Evolutionary conservation across 441 rosid species (phyloP), one percentile per base, ranked within the genome.

Genomic region (Bruguiera hainesii): DNA sequence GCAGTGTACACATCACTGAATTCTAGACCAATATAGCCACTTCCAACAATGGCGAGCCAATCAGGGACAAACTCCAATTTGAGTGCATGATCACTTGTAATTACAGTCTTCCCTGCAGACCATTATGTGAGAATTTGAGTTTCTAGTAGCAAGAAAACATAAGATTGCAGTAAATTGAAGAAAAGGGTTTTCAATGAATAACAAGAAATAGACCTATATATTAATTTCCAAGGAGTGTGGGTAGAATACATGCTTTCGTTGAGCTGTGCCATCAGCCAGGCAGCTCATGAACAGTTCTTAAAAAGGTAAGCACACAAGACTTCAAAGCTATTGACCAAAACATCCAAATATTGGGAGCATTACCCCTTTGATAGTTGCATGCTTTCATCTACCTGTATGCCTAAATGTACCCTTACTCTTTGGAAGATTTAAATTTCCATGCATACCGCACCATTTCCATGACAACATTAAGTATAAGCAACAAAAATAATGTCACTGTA

Each of bases 1-100:
- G 99, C 99, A 66, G 99, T 94, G 78, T 91, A 94, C 42, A 94
- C 99, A 79, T 94, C 99, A 77, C 99, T 91, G 76, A 94, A 94
- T 85, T 91, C 98, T 25, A 94, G 96, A 76, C 99, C 99, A 74
- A 94, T 94, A 73, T 94, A 94, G 69, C 99, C 99, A 82, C 98
- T 94, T 75, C 99, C 99, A 18, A 94, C 91, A 53, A 94, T 94
- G 7, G 96, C 97, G 74, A 94, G 88, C 99, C 99, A 94, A 55
- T 91, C 97, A 59, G 99, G 99, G 57, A 94, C 97, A 67, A 66
- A 73, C 85, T 94, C 99, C 84, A 94, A 78, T 59, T 94, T 94
- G 64, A 94, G 87, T 8, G 99, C 99, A 84, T 94, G 98, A 80
- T 94, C 99, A 61, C 99, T 94, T 48, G 99, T 94, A 71, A 94